Conservation (phyloP, 352 stramenopile species). For the Phytophthora agathidicida region DNA sequence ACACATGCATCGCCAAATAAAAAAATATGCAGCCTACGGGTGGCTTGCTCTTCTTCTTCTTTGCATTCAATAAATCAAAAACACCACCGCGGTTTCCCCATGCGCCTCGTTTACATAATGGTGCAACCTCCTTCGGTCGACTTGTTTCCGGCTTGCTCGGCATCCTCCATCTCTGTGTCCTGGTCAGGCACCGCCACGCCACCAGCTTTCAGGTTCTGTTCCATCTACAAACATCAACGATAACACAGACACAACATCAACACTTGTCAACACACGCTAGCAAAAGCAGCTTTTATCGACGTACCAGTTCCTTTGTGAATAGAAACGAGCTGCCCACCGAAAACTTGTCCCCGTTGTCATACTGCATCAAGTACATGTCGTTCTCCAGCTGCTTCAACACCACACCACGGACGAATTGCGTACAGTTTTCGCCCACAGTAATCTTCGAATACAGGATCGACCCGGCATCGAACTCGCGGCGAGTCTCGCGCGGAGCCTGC, state of each 20-base stretch:
- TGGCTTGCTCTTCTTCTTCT: not conserved
- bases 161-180: constrained; percentile 35
- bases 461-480: constrained; percentile 42
- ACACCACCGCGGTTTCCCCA: constrained; percentile 2
- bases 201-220: constrained; percentile 33
- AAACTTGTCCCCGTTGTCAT: constrained; percentile 67
- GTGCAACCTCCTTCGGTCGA: constrained; percentile 14
- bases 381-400: constrained; percentile 49
- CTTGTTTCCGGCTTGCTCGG: constrained; percentile 7
- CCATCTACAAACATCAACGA: constrained; percentile 43
- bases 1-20: constrained; percentile 12
- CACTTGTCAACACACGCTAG: not conserved
- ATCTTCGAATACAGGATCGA: constrained; percentile 54
- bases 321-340: constrained; percentile 44
- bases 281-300: constrained; percentile 1
- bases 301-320: constrained; percentile 58
- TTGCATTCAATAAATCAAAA: constrained; percentile 28
- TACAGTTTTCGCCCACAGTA: constrained; percentile 34
- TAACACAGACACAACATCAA: constrained; percentile 15
- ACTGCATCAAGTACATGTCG: constrained; percentile 52
- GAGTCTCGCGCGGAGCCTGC: not conserved
- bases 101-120: constrained; percentile 30
- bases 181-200: constrained; percentile 3
- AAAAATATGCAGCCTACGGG: constrained; percentile 1
- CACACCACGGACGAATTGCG: constrained; percentile 51